A percentile compares a stretch with the other conserved stretches of the same genome.
phyloP scores from a whole-genome alignment of 306 rosid species.

The Citrullus amarus region DNA sequence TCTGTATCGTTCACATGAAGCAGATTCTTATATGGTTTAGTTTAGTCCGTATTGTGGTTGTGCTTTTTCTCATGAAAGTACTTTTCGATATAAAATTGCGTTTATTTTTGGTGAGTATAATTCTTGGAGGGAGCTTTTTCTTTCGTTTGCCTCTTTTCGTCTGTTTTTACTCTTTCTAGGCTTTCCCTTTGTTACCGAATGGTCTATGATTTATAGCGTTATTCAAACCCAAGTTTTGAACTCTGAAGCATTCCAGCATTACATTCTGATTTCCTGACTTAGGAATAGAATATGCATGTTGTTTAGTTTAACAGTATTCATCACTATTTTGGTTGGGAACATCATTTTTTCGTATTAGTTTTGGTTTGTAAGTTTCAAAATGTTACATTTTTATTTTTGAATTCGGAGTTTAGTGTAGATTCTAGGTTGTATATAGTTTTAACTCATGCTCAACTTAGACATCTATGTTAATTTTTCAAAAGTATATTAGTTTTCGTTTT shows the following conservation, averaged over 20 bases:
- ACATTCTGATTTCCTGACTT: neutral
- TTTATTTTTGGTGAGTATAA: neutral
- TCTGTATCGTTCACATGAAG: neutral
- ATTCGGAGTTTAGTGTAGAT: too few species aligned
- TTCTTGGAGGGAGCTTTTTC: neutral
- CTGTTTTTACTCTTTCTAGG: neutral
- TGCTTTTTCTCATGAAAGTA: neutral
- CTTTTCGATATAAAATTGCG: neutral
- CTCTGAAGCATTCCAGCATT: neutral
- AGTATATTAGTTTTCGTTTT: too few species aligned
- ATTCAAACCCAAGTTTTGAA: neutral
- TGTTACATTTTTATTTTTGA: too few species aligned
- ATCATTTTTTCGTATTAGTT: too few species aligned
- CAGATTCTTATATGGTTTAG: neutral
- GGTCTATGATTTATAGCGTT: neutral
- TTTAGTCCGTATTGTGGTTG: neutral
- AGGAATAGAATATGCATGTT: too few species aligned
- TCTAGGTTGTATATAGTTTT: too few species aligned
- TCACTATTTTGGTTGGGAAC: too few species aligned
- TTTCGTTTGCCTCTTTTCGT: neutral
- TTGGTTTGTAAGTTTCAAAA: too few species aligned
- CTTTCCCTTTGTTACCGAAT: neutral
- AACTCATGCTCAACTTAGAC: too few species aligned
- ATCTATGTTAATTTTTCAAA: too few species aligned
- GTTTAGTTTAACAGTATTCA: too few species aligned